Base-by-base conservation (phyloP, 2,329 filamentous ascomycete species). In the Pseudocercospora vitis region DNA sequence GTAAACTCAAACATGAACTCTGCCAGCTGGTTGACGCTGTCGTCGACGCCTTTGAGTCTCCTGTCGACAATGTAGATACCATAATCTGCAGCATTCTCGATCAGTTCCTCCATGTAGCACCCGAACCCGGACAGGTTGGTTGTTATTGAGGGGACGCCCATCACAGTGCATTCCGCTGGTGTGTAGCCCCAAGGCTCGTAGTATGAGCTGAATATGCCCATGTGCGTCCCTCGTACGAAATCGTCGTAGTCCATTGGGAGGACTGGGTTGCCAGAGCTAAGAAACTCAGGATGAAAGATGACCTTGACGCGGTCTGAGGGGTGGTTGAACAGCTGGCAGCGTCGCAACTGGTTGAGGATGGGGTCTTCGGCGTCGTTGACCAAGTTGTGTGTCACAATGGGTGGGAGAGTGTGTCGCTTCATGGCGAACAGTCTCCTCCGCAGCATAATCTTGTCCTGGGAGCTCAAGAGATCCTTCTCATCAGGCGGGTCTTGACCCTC, bases 111-210 rank as follows among this genome's bases (percentile, higher is more conserved):
- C 94, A 99, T 99, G 74, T 99, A 97, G 75, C 94, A 97, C 46
- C 94, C 94, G 68, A 99, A 99, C 16, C 94, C 94, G 5, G 94
- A 97, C 39, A 99, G 78, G 73, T 99, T 99, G 23, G 92, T 97
- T 8, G 94, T 97, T 74, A 99, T 96, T 73, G 90, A 96, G 37
- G 94, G 94, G 33, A 99, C 91, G 65, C 94, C 94, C 94, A 97
- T 97, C 59, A 97, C 94, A 0, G 94, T 97, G 74, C 94, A 99
- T 73, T 97, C 94, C 48, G 94, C 92, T 0, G 92, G 94, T 2
- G 94, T 99, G 74, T 99, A 99, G 40, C 94, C 94, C 94, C 94
- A 99, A 7, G 94, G 94, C 76, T 99, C 94, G 72, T 99, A 99
- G 81, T 97, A 97, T 2, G 94, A 97, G 19, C 92, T 81, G 75